Conservation (phyloP, 805 yeast genomes). For the Pichia scutulata region DNA sequence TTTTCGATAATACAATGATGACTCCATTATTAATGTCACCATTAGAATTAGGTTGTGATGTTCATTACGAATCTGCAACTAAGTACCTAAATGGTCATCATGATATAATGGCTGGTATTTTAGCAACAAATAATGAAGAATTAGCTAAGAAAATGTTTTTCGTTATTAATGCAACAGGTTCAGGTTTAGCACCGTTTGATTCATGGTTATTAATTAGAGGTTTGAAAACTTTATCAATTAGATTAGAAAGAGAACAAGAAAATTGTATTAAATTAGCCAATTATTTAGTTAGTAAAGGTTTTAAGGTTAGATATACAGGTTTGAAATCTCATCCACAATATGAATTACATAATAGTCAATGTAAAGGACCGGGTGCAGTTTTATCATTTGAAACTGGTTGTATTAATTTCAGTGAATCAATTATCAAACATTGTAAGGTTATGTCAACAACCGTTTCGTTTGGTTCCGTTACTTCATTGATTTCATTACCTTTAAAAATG, state of each 20-base stretch:
- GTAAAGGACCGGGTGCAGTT: slow-evolving; percentile 86
- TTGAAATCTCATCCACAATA: slow-evolving; percentile 74
- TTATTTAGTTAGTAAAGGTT: slow-evolving; percentile 59
- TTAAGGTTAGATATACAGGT: slow-evolving; percentile 83
- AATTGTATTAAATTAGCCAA: slow-evolving; percentile 72
- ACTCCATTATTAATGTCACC: slow-evolving; percentile 84
- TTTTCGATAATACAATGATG: slow-evolving; percentile 96
- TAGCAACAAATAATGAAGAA: slow-evolving; percentile 58
- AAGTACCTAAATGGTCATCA: slow-evolving; percentile 92
- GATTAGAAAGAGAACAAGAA: slow-evolving; percentile 81
- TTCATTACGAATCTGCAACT: slow-evolving; percentile 90
- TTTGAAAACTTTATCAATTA: slow-evolving; percentile 74
- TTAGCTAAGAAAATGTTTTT: slow-evolving; percentile 65
- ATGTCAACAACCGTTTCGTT: slow-evolving; percentile 89
- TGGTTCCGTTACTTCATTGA: slow-evolving; percentile 89
- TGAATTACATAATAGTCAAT: slow-evolving; percentile 66
- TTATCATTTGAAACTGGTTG: slow-evolving; percentile 83
- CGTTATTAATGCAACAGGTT: slow-evolving; percentile 83
- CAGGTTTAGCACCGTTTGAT: slow-evolving; percentile 89
- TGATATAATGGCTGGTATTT: slow-evolving; percentile 92
- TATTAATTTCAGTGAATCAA: slow-evolving; percentile 52
- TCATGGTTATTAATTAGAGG: slow-evolving; percentile 87
- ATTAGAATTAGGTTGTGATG: slow-evolving; percentile 78
- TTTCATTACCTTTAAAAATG: slow-evolving; percentile 93
- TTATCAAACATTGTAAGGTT: slow-evolving; percentile 68